Conservation (phyloP, 805 yeast genomes). For the Myxozyma sirexii region DNA sequence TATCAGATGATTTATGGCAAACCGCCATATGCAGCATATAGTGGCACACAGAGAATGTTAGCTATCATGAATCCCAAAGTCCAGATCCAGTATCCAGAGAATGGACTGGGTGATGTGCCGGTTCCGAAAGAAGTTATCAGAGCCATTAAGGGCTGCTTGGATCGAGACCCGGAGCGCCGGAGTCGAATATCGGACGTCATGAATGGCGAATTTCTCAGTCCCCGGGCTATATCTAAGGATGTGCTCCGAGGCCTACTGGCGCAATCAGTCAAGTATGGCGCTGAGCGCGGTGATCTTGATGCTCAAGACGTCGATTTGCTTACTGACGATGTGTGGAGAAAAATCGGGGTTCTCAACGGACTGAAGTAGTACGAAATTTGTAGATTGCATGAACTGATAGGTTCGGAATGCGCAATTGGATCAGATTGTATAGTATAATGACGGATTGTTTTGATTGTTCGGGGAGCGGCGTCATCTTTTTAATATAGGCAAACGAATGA, state of each 20-base stretch:
- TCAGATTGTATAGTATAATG: no score
- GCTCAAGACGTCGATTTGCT: conserved; percentile 17
- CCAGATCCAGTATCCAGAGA: conserved; percentile 63
- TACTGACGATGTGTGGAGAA: conserved; percentile 33
- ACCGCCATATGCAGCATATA: conserved; percentile 83
- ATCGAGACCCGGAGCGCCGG: conserved; percentile 69
- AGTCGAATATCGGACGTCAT: conserved; percentile 65
- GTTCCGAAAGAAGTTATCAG: conserved; percentile 73
- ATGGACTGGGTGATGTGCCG: conserved; percentile 60
- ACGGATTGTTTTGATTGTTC: no score
- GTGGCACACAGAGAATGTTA: conserved; percentile 73
- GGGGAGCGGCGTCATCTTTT: no score
- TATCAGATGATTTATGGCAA: conserved; percentile 94
- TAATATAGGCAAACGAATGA: no score
- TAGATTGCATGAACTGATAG: not conserved
- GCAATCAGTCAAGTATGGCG: conserved; percentile 77
- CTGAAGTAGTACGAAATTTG: not conserved
- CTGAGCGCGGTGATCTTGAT: conserved; percentile 38
- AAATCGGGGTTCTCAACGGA: conserved; percentile 22
- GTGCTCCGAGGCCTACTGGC: conserved; percentile 71
- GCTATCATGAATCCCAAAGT: conserved; percentile 88
- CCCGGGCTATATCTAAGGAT: conserved; percentile 68
- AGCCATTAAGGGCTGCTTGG: conserved; percentile 70
- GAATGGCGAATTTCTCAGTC: conserved; percentile 66
- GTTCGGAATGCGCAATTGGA: not conserved